phyloP scores from a whole-genome alignment of 2,329 filamentous ascomycete genomes.

The Pseudogymnoascus sp. region DNA sequence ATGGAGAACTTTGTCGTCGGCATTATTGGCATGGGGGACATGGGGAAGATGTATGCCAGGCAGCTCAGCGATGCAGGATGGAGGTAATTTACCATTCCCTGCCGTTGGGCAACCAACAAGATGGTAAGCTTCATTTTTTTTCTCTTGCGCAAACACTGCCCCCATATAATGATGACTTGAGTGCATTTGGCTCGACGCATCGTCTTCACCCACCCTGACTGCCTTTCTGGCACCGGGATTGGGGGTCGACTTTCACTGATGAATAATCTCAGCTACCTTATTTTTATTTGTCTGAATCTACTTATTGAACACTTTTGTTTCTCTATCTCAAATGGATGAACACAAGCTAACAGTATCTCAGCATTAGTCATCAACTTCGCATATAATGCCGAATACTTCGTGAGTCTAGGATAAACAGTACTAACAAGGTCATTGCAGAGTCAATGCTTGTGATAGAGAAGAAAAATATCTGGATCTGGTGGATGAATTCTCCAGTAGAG shows the following conservation, averaged over 20 bases:
- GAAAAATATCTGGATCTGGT: constrained; percentile 76
- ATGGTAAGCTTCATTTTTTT: constrained; percentile 26
- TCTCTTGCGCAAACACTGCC: not conserved
- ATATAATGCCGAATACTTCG: constrained; percentile 17
- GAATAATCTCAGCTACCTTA: constrained; percentile 99
- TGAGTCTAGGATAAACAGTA: not conserved
- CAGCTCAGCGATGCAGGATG: constrained; percentile 85
- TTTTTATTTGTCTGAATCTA: constrained; percentile 72
- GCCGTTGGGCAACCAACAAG: constrained; percentile 23
- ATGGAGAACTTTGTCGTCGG: constrained; percentile 63
- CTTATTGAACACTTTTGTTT: constrained; percentile 16
- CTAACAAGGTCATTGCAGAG: constrained; percentile 44
- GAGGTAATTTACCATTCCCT: constrained; percentile 60
- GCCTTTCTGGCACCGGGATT: constrained; percentile 67
- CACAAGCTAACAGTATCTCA: constrained; percentile 21
- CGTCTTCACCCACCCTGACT: constrained; percentile 52
- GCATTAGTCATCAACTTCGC: constrained; percentile 9
- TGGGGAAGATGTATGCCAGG: constrained; percentile 97
- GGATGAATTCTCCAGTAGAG: constrained; percentile 77
- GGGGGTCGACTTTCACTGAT: constrained; percentile 77
- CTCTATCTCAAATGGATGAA: constrained; percentile 17
- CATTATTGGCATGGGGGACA: constrained; percentile 98
- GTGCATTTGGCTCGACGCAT: constrained; percentile 99
- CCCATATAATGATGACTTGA: constrained; percentile 88
- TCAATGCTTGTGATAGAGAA: constrained; percentile 89